Conservation (phyloP, 495 filamentous ascomycete species). For the Hyaloscypha variabilis region DNA sequence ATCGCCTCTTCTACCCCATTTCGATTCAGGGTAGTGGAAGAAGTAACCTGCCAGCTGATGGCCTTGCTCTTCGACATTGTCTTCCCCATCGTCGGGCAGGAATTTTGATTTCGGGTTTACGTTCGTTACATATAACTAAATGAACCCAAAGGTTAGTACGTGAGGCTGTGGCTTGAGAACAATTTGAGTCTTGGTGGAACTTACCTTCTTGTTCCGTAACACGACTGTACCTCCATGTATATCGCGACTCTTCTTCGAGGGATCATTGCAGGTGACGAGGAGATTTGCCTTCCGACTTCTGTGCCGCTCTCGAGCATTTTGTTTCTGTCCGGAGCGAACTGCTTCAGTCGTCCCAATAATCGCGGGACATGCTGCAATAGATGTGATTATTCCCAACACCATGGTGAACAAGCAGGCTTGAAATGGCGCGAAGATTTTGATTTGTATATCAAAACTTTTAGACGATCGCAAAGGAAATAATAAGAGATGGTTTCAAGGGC, state of each 20-base stretch:
- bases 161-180: background rate
- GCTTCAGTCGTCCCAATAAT: slow-evolving; percentile 55
- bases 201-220: slow-evolving; percentile 45
- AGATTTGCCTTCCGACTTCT: slow-evolving; percentile 52
- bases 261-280: slow-evolving; percentile 46
- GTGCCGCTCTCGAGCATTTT: slow-evolving; percentile 48
- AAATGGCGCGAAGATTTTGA: background rate
- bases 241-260: slow-evolving; percentile 38
- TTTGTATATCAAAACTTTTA: too few relatives aligned
- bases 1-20: slow-evolving; percentile 41
- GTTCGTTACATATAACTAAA: slow-evolving; percentile 27
- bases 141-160: background rate
- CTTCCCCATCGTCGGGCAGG: slow-evolving; percentile 40
- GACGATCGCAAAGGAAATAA: background rate
- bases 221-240: slow-evolving; percentile 50
- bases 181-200: background rate
- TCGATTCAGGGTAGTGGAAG: slow-evolving; percentile 60
- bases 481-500: background rate
- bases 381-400: slow-evolving; percentile 37
- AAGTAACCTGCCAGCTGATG: slow-evolving; percentile 64
- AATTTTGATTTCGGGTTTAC: slow-evolving; percentile 33
- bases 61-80: slow-evolving; percentile 39
- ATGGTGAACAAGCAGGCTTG: slow-evolving; percentile 1
- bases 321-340: slow-evolving; percentile 48
- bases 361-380: slow-evolving; percentile 52